These are phyloP conservation scores for Neofusicoccum cordaticola DNA, from an alignment of 2,329 filamentous ascomycete species.

Conservation along the genomic window DNA sequence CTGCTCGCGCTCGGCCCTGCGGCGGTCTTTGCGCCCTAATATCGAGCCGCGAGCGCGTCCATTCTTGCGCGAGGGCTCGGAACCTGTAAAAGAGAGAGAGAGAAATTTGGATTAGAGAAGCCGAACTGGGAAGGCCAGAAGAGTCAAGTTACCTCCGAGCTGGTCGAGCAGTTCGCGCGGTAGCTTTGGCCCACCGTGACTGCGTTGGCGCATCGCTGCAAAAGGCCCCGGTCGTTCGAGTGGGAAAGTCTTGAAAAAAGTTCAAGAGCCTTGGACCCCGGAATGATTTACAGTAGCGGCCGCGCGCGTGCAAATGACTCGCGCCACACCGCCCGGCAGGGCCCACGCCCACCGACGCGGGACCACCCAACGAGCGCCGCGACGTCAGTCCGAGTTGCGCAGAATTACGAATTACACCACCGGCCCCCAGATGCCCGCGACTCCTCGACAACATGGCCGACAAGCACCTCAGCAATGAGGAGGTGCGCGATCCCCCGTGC, in stretches of 20 bases:
- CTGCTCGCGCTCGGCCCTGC: conserved; percentile 63
- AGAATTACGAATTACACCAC: background rate
- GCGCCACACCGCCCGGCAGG: conserved; percentile 20
- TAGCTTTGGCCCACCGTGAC: conserved; percentile 43
- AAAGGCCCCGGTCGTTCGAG: conserved; percentile 12
- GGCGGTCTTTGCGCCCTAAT: conserved; percentile 59
- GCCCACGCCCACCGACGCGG: background rate
- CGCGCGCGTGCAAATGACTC: background rate
- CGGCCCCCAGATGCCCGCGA: background rate
- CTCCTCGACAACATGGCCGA: conserved; percentile 22
- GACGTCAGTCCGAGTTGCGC: conserved; percentile 10
- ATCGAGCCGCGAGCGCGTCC: conserved; percentile 28
- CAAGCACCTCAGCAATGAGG: conserved; percentile 59
- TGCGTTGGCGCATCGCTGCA: conserved; percentile 35
- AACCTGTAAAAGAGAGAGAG: background rate
- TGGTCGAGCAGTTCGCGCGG: conserved; percentile 46
- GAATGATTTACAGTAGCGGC: background rate
- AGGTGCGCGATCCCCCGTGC: conserved; percentile 43
- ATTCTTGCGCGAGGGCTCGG: conserved; percentile 23
- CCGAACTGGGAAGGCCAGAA: background rate
- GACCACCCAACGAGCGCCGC: background rate
- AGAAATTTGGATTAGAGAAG: background rate
- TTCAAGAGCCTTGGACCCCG: background rate
- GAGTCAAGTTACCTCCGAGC: conserved; percentile 34
- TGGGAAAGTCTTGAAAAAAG: conserved; percentile 25